Evolutionary conservation across 345 rosid genomes (phyloP).

Genomic region (Gossypium thurberi): DNA sequence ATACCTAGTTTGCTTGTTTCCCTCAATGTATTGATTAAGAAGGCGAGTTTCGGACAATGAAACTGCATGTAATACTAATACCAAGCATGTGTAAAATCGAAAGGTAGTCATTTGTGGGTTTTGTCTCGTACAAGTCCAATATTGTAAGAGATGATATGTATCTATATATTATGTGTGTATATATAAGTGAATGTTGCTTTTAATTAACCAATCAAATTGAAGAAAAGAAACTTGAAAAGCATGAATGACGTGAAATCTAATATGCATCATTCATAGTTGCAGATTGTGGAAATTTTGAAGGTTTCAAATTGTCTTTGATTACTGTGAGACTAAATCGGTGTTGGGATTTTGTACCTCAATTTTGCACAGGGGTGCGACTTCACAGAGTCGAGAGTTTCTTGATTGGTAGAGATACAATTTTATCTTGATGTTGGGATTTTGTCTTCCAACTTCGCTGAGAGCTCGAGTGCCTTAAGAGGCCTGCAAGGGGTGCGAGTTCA

Average conservation of each 20-base stretch:
- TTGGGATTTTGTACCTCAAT: no score
- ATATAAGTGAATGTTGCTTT: constrained; percentile 3
- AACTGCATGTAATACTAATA: constrained; percentile 1
- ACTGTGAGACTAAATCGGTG: no score
- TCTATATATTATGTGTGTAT: constrained; percentile 10
- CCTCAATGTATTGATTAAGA: background rate
- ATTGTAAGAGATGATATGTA: background rate
- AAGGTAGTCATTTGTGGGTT: constrained; percentile 11
- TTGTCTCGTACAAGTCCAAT: background rate
- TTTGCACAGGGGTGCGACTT: no score
- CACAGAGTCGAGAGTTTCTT: no score
- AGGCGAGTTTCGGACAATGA: background rate
- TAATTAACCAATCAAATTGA: background rate
- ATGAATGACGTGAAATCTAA: background rate
- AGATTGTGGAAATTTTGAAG: background rate
- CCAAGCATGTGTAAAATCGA: constrained; percentile 9
- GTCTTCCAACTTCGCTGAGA: no score
- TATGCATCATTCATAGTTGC: background rate
- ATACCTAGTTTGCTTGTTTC: background rate
- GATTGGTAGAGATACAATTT: no score
- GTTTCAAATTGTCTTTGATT: no score
- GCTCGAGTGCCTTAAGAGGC: no score
- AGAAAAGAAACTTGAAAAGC: background rate
- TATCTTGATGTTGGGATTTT: no score
- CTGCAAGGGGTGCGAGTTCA: no score